A percentile compares a stretch with the other conserved stretches of the same genome.
Evolutionary conservation across 1,284 basidiomycete species (phyloP).

Genomic region (Puccinia coronata): DNA sequence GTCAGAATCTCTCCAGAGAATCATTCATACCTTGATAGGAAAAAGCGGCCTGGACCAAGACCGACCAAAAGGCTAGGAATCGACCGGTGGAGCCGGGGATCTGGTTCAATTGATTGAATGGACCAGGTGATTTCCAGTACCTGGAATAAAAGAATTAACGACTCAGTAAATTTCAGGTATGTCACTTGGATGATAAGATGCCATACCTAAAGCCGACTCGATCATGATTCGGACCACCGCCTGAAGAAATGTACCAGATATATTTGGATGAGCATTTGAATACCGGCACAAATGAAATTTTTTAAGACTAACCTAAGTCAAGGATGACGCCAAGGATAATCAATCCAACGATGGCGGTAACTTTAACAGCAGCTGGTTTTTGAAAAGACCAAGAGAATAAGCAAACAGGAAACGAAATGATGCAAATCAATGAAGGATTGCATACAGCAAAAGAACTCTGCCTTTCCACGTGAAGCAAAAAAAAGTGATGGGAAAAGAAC

Average conservation of each 20-base stretch:
- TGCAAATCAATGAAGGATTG: neutral
- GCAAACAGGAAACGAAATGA: neutral
- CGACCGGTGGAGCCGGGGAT: conserved; percentile 66
- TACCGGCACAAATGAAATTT: neutral
- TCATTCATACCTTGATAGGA: conserved; percentile 69
- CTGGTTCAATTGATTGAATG: conserved; percentile 60
- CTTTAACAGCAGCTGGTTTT: conserved; percentile 37
- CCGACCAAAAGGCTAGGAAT: conserved; percentile 58
- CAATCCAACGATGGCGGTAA: too few species aligned
- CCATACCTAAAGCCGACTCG: conserved; percentile 61
- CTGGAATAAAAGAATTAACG: conserved; percentile 68
- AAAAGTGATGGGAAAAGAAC: neutral
- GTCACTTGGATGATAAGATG: neutral
- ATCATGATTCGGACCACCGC: conserved; percentile 67
- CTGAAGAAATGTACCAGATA: conserved; percentile 70
- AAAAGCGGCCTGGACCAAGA: conserved; percentile 57
- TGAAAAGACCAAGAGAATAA: neutral
- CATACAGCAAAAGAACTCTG: conserved; percentile 29
- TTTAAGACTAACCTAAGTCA: conserved; percentile 68
- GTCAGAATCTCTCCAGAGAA: conserved; percentile 54
- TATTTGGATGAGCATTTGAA: conserved; percentile 57
- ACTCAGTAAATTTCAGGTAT: conserved; percentile 51
- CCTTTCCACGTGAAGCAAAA: neutral
- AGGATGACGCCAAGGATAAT: conserved; percentile 69
- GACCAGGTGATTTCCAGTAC: conserved; percentile 72